phyloP scores from a whole-genome alignment of 768 basidiomycete species.

The Dentipellis fragilis region DNA sequence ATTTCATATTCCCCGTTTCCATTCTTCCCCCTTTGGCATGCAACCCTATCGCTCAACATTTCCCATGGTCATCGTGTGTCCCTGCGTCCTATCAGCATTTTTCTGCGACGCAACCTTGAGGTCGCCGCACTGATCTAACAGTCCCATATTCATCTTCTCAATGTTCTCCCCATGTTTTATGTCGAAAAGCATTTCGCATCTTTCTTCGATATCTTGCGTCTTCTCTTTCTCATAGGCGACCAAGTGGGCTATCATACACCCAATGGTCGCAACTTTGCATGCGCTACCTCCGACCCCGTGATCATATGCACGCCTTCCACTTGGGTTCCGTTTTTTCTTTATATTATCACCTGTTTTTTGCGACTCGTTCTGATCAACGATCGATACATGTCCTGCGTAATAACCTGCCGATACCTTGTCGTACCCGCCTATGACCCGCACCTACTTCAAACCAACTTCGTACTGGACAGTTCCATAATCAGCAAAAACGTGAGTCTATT shows the following conservation, averaged over 20 bases:
- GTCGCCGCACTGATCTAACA: conserved; percentile 54
- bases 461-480: conserved; percentile 44
- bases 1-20: conserved; percentile 16
- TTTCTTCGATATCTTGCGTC: background rate
- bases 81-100: conserved; percentile 40
- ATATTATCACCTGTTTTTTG: conserved; percentile 9
- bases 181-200: background rate
- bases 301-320: background rate
- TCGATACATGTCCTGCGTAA: conserved; percentile 9
- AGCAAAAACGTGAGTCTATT: conserved; percentile 55
- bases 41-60: conserved; percentile 22
- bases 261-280: background rate
- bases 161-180: background rate
- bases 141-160: background rate
- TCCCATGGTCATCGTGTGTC: conserved; percentile 18
- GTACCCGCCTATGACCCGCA: too few species aligned
- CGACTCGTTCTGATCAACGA: conserved; percentile 20
- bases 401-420: background rate
- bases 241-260: background rate
- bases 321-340: conserved; percentile 5
- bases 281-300: background rate
- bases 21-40: conserved; percentile 18
- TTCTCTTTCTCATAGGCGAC: background rate
- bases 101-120: conserved; percentile 56
- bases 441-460: conserved; percentile 5